Evolutionary conservation across 108 stramenopile species (phyloP), one percentile per base, ranked within the genome.

Genomic region (Nitzschia sp.): DNA sequence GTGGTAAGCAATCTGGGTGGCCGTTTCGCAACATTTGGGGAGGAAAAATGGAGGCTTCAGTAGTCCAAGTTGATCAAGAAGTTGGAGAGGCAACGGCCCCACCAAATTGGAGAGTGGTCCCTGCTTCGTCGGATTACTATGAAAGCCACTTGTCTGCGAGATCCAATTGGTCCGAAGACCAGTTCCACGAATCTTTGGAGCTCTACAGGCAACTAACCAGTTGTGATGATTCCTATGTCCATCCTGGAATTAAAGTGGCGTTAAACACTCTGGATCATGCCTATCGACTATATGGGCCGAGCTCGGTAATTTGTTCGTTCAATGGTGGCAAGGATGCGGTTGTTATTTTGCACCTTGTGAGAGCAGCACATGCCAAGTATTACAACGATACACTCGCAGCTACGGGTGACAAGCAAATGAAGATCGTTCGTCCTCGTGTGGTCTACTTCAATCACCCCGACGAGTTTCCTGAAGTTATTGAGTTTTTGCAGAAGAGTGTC

Each of bases 271-370:
- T 94, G 23, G 77, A 88, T 46, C 80, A 85, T 69, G 89, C 89
- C n/a, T 89, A 90, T 68, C 73, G 94, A 29, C 58, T 95, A 55
- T 95, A 95, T 53, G 91, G 94, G 21, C 83, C 86, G 0, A 35
- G 60, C 23, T 83, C 81, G 15, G 90, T 91, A n/a, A 63, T 94
- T 34, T 86, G 93, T 35, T 85, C 84, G 44, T 99, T 96, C 82
- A 99, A 99, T 82, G 99, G 99, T 5, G 99, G 99, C 3, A 99
- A 99, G 62, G 99, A 99, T 85, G 97, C 97, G 13, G 92, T 92
- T 9, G 99, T 97, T 0, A 92, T 98, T 58, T 74, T 98, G 63
- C 95, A 98, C 69, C 73, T 98, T 63, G 69, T 92, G 35, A 85
- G 99, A 36, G 98, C 96, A 2, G 97, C 91, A 0, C 80, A 86